phyloP scores from a whole-genome alignment of 2,329 filamentous ascomycete species.

The Colletotrichum lini region DNA sequence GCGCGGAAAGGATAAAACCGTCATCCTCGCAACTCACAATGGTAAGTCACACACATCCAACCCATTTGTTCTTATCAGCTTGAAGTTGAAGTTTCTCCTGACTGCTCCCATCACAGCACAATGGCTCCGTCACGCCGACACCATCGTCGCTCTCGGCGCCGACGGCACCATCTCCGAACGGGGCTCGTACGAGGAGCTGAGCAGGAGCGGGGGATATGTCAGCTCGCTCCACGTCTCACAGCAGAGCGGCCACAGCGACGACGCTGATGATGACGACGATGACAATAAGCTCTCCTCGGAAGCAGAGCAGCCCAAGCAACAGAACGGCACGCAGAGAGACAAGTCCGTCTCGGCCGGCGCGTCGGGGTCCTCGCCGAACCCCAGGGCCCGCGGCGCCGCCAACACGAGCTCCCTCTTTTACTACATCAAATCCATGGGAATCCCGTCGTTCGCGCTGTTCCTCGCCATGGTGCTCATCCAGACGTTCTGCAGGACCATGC shows the following conservation, averaged over 20 bases:
- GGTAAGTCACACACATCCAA: background rate
- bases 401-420: constrained; percentile 28
- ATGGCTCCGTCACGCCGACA: constrained; percentile 27
- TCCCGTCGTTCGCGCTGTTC: constrained; percentile 12
- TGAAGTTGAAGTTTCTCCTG: background rate
- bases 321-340: background rate
- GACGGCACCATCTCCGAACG: constrained; percentile 24
- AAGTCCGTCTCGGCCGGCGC: fast-evolving
- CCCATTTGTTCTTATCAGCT: no score
- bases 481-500: constrained; percentile 26
- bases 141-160: constrained; percentile 14
- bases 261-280: background rate
- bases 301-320: background rate
- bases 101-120: background rate
- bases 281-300: background rate
- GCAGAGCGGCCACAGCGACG: background rate
- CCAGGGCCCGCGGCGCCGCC: background rate
- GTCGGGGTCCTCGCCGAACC: background rate
- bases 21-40: constrained; percentile 59
- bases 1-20: constrained; percentile 52
- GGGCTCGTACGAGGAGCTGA: constrained; percentile 19
- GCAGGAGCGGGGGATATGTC: constrained; percentile 19
- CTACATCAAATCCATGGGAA: constrained; percentile 30
- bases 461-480: constrained; percentile 17
- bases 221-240: constrained; percentile 9